phyloP scores from a whole-genome alignment of 345 rosid genomes.

The Brassica incana region DNA sequence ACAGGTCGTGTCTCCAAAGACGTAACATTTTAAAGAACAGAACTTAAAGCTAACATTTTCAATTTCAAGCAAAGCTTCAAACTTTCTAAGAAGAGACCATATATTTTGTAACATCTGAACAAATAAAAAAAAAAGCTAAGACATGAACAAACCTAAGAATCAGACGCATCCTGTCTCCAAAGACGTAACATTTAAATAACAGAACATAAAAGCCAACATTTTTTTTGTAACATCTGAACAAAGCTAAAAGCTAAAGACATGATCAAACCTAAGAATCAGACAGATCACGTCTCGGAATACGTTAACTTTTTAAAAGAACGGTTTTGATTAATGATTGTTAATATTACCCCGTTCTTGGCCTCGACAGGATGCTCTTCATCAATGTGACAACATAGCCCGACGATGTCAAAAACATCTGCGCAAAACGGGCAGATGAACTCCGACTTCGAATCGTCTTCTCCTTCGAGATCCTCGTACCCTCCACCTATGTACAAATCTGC shows the following conservation, averaged over 20 bases:
- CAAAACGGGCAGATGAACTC: constrained; percentile 82
- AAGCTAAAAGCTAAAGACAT: background rate
- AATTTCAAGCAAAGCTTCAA: constrained; percentile 1
- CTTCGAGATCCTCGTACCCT: constrained; percentile 55
- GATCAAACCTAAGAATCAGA: background rate
- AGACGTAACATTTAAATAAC: background rate
- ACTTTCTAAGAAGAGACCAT: background rate
- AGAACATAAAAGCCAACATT: background rate
- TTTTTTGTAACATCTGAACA: background rate
- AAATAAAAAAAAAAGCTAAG: background rate
- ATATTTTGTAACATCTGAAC: background rate
- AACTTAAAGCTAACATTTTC: background rate
- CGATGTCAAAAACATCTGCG: constrained; percentile 76
- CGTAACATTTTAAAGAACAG: background rate
- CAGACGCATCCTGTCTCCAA: background rate
- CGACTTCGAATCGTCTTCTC: constrained; percentile 59
- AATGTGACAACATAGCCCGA: constrained; percentile 84
- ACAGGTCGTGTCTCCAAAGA: background rate
- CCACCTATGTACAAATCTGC: constrained; percentile 64
- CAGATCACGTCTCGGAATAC: background rate
- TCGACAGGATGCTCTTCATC: constrained; percentile 90
- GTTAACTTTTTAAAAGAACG: background rate
- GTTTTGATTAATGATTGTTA: background rate
- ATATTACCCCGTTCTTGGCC: constrained; percentile 74
- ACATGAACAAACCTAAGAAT: constrained; percentile 11